Evolutionary conservation across 2,329 filamentous ascomycete genomes (phyloP).

Genomic region (Curvularia hawaiiensis): DNA sequence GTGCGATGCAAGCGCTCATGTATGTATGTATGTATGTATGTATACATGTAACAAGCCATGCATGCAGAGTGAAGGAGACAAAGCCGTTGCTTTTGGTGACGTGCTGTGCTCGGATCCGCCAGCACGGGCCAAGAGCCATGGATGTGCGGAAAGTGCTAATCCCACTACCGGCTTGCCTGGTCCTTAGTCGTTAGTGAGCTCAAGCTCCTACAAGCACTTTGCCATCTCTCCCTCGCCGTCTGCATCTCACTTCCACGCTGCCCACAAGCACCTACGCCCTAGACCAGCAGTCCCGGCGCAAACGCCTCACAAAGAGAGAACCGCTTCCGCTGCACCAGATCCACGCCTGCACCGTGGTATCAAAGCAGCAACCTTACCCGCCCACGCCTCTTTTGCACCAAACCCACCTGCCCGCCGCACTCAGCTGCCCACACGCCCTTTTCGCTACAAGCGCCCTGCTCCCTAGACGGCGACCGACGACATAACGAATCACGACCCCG

Average conservation of each 20-base stretch:
- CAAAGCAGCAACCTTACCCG: constrained; percentile 20
- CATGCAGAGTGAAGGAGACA: neutral
- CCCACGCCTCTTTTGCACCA: constrained; percentile 23
- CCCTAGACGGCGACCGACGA: neutral
- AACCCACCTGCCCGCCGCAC: constrained; percentile 15
- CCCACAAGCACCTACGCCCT: constrained; percentile 16
- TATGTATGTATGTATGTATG: neutral
- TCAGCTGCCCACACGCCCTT: constrained; percentile 8
- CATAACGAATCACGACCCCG: constrained; percentile 9
- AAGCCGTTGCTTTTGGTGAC: constrained; percentile 23
- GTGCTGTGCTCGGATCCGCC: constrained; percentile 14
- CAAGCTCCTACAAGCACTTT: constrained; percentile 25
- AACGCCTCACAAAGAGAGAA: constrained; percentile 12
- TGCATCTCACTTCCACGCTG: constrained; percentile 18
- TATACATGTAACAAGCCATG: neutral
- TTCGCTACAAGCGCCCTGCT: constrained; percentile 1
- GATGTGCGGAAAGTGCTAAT: constrained; percentile 27
- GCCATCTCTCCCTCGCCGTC: constrained; percentile 2
- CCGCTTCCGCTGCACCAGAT: constrained; percentile 26
- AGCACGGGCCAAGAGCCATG: constrained; percentile 17
- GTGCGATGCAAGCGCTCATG: neutral
- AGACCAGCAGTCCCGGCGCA: constrained; percentile 17
- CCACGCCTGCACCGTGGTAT: constrained; percentile 48
- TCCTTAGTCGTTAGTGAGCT: constrained; percentile 17
- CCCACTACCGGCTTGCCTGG: neutral